Evolutionary conservation across 164 flowering plant species (phyloP).

Genomic region (Aristolochia contorta): DNA sequence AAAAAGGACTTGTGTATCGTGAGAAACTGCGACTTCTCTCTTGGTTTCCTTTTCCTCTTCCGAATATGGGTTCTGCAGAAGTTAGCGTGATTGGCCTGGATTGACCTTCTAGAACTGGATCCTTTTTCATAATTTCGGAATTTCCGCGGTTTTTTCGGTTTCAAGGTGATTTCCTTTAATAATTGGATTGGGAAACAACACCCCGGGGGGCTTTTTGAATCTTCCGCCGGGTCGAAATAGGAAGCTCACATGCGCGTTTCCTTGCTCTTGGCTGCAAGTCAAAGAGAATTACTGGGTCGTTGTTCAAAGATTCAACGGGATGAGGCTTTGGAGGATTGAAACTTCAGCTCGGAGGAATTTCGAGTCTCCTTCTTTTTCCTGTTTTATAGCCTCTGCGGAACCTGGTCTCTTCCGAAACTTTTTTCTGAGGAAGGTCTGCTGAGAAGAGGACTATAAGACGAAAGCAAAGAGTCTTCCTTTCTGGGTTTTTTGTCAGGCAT

Average conservation of each 20-base stretch:
- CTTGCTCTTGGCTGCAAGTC: constrained; percentile 12
- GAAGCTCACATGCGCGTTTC: constrained; percentile 7
- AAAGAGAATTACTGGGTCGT: constrained; percentile 4
- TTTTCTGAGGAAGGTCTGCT: no score
- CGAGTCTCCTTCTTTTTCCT: not conserved
- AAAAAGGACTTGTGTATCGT: no score
- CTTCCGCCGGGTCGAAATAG: not conserved
- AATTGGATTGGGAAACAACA: not conserved
- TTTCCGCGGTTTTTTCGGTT: not conserved
- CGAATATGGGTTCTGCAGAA: no score
- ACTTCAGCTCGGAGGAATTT: not conserved
- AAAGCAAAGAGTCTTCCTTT: no score
- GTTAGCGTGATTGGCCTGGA: not conserved
- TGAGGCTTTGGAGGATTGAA: not conserved
- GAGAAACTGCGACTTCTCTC: no score
- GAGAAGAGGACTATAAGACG: no score
- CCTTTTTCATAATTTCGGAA: not conserved
- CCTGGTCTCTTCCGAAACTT: not conserved
- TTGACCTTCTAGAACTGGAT: constrained; percentile 7
- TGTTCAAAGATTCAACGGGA: not conserved
- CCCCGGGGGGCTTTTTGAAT: not conserved
- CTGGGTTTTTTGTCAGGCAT: no score
- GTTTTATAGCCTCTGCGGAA: constrained; percentile 2
- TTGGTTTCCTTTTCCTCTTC: no score
- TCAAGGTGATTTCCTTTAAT: not conserved